Conservation (phyloP, 2,329 filamentous ascomycete species). For the Stachybotrys chlorohalonatus region DNA sequence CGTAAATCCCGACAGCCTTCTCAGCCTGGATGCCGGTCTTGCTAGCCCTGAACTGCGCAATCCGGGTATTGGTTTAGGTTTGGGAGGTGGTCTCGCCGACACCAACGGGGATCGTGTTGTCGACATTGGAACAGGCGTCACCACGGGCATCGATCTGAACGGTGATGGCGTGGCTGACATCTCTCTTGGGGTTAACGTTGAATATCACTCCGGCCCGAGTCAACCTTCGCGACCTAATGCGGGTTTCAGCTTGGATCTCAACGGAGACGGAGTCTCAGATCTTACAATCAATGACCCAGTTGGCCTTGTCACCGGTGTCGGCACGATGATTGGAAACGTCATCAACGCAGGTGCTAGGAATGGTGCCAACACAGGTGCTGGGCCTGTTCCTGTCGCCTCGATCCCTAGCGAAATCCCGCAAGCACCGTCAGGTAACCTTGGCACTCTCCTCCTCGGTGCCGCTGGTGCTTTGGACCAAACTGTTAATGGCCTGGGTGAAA, state of each 20-base stretch:
- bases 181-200: neutral
- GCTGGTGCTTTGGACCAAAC: neutral
- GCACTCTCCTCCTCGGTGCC: neutral
- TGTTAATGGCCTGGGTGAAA: neutral
- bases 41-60: neutral
- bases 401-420: neutral
- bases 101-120: neutral
- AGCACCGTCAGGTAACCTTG: neutral
- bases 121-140: neutral
- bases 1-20: too few relatives aligned
- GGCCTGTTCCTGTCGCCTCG: too few relatives aligned
- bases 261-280: neutral
- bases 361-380: too few relatives aligned
- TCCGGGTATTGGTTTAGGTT: neutral
- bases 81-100: neutral
- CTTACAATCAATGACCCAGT: neutral
- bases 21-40: too few relatives aligned
- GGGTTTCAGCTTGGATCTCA: neutral
- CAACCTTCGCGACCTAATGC: neutral
- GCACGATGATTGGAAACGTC: neutral
- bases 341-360: too few relatives aligned
- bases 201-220: neutral
- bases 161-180: neutral
- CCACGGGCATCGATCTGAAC: neutral
- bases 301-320: neutral